These are phyloP conservation scores for Corchorus olitorius DNA, from an alignment of 345 rosid genomes.

Conservation along the genomic window DNA sequence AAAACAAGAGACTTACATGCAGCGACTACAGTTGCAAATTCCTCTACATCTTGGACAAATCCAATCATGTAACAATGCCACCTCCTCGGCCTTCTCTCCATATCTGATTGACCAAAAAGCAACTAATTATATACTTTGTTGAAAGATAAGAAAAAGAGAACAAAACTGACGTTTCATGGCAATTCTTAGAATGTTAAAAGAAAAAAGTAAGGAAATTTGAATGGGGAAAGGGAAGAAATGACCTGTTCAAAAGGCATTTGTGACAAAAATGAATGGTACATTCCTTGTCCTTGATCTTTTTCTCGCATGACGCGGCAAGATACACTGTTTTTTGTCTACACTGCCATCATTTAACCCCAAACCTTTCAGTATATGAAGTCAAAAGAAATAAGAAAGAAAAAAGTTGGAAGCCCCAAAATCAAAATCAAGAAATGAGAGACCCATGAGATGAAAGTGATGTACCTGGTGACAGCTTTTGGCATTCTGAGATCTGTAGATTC, in stretches of 20 bases:
- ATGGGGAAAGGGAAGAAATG: not conserved
- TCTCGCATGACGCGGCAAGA: slow-evolving; percentile 31
- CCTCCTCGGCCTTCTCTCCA: slow-evolving; percentile 38
- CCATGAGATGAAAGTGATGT: not conserved
- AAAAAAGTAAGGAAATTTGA: not conserved
- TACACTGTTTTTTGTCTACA: slow-evolving; percentile 43
- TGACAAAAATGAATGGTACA: slow-evolving; percentile 29
- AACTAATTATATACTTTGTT: not conserved
- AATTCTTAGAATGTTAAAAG: not conserved
- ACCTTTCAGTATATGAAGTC: not conserved
- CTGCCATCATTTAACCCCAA: slow-evolving; percentile 24
- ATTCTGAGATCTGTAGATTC: slow-evolving; percentile 25
- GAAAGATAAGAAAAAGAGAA: not conserved
- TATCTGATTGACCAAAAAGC: slow-evolving; percentile 21
- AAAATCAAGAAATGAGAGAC: not conserved
- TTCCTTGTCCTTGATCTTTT: slow-evolving; percentile 16
- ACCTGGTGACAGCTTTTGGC: slow-evolving; percentile 29
- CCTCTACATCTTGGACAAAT: slow-evolving; percentile 30
- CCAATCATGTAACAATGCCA: slow-evolving; percentile 28
- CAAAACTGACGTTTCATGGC: not conserved
- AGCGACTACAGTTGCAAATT: slow-evolving; percentile 28
- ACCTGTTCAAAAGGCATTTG: slow-evolving; percentile 40
- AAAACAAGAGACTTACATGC: slow-evolving; percentile 15
- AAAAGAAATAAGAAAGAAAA: not conserved
- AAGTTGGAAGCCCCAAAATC: no score